A percentile compares a stretch with the other conserved stretches of the same genome.
phyloP scores from a whole-genome alignment of 169 alveolate genomes.

The Theileria parva region DNA sequence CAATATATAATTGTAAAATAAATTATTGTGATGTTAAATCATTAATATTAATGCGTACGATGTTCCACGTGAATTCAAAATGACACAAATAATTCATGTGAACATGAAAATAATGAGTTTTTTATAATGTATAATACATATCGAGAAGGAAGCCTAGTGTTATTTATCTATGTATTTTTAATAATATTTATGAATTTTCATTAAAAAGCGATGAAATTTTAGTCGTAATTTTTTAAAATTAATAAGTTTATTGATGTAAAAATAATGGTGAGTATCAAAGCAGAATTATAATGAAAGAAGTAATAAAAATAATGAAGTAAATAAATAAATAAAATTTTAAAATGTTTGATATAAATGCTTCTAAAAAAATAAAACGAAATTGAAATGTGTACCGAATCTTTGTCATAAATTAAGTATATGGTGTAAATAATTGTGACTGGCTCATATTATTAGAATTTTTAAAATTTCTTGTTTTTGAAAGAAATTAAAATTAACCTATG shows the following conservation, averaged over 20 bases:
- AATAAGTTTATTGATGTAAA: not conserved
- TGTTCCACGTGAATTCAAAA: slow-evolving; percentile 8
- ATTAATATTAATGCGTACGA: not conserved
- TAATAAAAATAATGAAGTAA: not conserved
- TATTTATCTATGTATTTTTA: too few relatives aligned
- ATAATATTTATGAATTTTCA: too few relatives aligned
- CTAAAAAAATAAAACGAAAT: not conserved
- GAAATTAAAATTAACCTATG: not conserved
- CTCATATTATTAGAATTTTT: not conserved
- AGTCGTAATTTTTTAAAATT: too few relatives aligned
- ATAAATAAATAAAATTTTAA: not conserved
- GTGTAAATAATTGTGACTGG: not conserved
- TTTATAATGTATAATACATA: not conserved
- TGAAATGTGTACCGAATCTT: slow-evolving; percentile 1
- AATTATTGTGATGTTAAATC: not conserved
- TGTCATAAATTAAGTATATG: not conserved
- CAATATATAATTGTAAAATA: not conserved
- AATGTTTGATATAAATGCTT: not conserved
- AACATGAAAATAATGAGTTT: slow-evolving; percentile 1
- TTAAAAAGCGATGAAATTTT: too few relatives aligned
- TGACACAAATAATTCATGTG: slow-evolving; percentile 10
- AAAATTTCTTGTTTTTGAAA: not conserved
- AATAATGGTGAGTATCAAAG: not conserved
- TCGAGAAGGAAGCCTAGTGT: not conserved
- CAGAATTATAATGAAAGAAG: not conserved